Conservation (phyloP, 148 eudicot genomes). For the Arctostaphylos glauca region DNA sequence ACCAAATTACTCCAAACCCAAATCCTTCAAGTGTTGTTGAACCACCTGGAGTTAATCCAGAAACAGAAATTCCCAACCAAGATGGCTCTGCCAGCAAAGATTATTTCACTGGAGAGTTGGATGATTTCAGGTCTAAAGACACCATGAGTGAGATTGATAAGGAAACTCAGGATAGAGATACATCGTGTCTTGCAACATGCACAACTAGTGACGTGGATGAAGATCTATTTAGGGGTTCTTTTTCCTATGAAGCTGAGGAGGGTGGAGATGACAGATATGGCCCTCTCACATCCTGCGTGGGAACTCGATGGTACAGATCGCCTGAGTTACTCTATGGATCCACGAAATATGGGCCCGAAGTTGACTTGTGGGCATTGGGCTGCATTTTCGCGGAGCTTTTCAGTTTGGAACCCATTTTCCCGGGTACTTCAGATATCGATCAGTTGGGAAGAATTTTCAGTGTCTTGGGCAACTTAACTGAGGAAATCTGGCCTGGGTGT, state of each 20-base stretch:
- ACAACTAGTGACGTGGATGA: slow-evolving; percentile 72
- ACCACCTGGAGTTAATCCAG: slow-evolving; percentile 25
- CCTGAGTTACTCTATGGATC: slow-evolving; percentile 90
- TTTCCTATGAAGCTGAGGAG: slow-evolving; percentile 49
- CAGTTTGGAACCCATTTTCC: slow-evolving; percentile 69
- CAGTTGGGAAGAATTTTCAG: slow-evolving; percentile 70
- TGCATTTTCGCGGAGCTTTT: slow-evolving; percentile 89
- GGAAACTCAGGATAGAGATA: slow-evolving; percentile 72
- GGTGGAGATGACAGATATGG: slow-evolving; percentile 45
- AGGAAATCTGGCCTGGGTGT: slow-evolving; percentile 79
- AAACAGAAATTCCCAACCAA: slow-evolving; percentile 14
- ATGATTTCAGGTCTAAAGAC: slow-evolving; percentile 42
- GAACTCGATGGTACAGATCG: slow-evolving; percentile 96
- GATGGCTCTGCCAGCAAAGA: slow-evolving; percentile 31
- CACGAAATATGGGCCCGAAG: slow-evolving; percentile 68
- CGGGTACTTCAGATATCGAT: slow-evolving; percentile 86
- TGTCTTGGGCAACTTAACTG: slow-evolving; percentile 68
- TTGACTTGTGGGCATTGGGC: slow-evolving; percentile 92
- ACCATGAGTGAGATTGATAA: slow-evolving; percentile 51
- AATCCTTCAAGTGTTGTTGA: slow-evolving; percentile 22
- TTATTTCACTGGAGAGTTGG: slow-evolving; percentile 31
- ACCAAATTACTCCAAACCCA: slow-evolving; percentile 28
- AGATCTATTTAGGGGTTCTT: slow-evolving; percentile 46
- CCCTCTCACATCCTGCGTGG: slow-evolving; percentile 80
- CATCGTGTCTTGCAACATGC: slow-evolving; percentile 86